Evolutionary conservation across 805 yeast species (phyloP).

Genomic region (Lachancea meyersii): DNA sequence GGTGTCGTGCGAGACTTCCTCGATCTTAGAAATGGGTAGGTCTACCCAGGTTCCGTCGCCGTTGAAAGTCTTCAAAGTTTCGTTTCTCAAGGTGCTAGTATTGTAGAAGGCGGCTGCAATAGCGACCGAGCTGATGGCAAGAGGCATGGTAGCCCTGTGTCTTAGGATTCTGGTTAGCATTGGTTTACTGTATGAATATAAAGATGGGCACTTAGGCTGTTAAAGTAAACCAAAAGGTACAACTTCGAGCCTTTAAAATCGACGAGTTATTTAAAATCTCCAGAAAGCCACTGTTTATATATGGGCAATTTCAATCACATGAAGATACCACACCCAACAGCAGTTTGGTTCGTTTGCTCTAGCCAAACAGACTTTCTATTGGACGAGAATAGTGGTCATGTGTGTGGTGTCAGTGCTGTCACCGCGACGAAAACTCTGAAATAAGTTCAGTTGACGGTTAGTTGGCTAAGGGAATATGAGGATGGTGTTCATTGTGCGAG

Average conservation of each 20-base stretch:
- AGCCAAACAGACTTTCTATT: background rate
- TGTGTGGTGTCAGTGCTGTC: no score
- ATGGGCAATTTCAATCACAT: background rate
- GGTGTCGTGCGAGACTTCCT: slow-evolving; percentile 53
- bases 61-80: slow-evolving; percentile 42
- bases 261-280: background rate
- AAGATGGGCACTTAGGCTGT: background rate
- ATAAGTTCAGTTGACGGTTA: background rate
- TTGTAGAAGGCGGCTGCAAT: slow-evolving; percentile 33
- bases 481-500: no score
- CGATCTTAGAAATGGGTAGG: slow-evolving; percentile 43
- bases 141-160: slow-evolving; percentile 30
- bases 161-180: slow-evolving; percentile 25
- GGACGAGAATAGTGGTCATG: slow-evolving; percentile 1
- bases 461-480: background rate
- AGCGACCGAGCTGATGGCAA: slow-evolving; percentile 46
- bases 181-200: background rate
- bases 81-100: slow-evolving; percentile 32
- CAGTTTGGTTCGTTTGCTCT: background rate
- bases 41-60: slow-evolving; percentile 70
- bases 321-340: background rate
- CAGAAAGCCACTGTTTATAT: background rate
- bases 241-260: background rate
- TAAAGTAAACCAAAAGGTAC: background rate
- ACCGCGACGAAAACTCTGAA: no score